phyloP scores from a whole-genome alignment of 495 filamentous ascomycete genomes.

The Lepidopterella palustris region DNA sequence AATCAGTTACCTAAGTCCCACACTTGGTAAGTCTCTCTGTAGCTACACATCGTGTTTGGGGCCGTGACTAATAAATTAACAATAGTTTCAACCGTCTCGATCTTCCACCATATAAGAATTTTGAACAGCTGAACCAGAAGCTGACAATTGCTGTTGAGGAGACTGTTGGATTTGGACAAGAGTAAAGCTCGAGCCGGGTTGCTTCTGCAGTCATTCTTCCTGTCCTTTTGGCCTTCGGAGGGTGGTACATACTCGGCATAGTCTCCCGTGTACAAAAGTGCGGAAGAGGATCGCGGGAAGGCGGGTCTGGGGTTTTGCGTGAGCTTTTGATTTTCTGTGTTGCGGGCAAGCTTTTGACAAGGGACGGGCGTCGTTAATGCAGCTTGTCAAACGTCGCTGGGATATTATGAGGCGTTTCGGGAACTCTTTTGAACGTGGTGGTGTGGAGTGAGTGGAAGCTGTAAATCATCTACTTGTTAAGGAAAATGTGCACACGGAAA shows the following conservation, averaged over 20 bases:
- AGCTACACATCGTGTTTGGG: background rate
- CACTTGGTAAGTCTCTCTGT: constrained; percentile 69
- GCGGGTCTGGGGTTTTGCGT: constrained; percentile 1
- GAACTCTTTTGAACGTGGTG: background rate
- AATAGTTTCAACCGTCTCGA: constrained; percentile 93
- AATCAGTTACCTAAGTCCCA: constrained; percentile 90
- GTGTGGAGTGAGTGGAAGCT: background rate
- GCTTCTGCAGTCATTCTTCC: background rate
- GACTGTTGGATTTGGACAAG: constrained; percentile 97
- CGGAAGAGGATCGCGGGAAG: background rate
- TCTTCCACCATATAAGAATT: constrained; percentile 84
- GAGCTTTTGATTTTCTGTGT: background rate
- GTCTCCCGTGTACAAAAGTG: constrained; percentile 6
- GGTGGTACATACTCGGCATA: constrained; percentile 2
- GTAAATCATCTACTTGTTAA: background rate
- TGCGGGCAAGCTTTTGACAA: background rate
- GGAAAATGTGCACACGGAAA: background rate
- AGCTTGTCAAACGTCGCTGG: background rate
- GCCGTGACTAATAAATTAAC: constrained; percentile 12
- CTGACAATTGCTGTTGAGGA: constrained; percentile 96
- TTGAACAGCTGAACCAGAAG: constrained; percentile 79
- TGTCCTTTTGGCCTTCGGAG: background rate
- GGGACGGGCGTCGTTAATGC: background rate
- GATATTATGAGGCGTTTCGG: constrained; percentile 2
- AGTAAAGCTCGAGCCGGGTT: constrained; percentile 47